Base-by-base conservation (phyloP, 495 filamentous ascomycete genomes). In the Halenospora varia region DNA sequence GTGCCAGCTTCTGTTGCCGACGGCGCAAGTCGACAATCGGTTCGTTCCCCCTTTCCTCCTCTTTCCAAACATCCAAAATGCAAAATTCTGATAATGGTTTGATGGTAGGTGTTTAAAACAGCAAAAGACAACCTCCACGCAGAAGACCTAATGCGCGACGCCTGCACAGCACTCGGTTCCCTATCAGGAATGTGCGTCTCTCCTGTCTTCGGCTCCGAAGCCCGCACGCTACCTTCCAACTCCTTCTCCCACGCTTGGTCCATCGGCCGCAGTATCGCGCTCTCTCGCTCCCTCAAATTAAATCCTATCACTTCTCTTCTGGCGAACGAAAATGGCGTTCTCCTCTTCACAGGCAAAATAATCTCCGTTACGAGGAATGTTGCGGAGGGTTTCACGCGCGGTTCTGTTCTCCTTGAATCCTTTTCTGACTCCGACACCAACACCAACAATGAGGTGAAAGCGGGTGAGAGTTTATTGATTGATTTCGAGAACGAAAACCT, bases 1-100 rank as follows among this genome's bases (percentile, higher is more conserved):
- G 42, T 48, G n/a, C 63, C 63, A 46, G 45, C 55, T 18, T 50
- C 55, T 10, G 42, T 65, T 11, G 51, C 63, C 13, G 60, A 66
- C 55, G 80, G 78, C 2, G 76, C 75, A n/a, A 77, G 77, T 0
- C 77, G 77, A 22, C 64, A 75, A 11, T 60, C 79, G 1, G 65
- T 75, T 9, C 69, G 52, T 53, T 11, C 10, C 22, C n/a, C n/a
- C n/a, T n/a, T n/a, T n/a, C n/a, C n/a, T n/a, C n/a, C n/a, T n/a
- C n/a, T n/a, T n/a, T n/a, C n/a, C n/a, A n/a, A n/a, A n/a, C n/a
- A n/a, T n/a, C n/a, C n/a, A n/a, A n/a, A n/a, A n/a, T n/a, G n/a
- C n/a, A n/a, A n/a, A n/a, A n/a, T n/a, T n/a, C n/a, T n/a, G n/a
- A n/a, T n/a, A n/a, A n/a, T n/a, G n/a, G n/a, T n/a, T n/a, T n/a